These are phyloP conservation scores for Venturia oleaginea DNA, from an alignment of 2,329 filamentous ascomycete genomes.

Conservation along the genomic window DNA sequence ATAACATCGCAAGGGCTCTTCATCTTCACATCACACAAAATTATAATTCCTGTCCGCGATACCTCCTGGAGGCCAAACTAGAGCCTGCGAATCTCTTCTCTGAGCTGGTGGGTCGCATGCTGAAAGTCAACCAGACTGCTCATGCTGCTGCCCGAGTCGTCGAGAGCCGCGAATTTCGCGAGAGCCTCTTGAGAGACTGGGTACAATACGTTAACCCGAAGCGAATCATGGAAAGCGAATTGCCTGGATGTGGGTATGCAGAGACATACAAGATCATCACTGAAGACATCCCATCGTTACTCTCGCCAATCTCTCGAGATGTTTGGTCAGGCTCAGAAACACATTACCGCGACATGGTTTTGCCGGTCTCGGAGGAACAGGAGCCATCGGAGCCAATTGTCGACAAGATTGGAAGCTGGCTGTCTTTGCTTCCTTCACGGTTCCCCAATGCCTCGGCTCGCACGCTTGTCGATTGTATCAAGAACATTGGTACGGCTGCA, in stretches of 20 bases:
- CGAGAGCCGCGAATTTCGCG: conserved; percentile 77
- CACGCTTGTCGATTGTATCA: conserved; percentile 68
- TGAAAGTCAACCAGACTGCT: conserved; percentile 86
- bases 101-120: conserved; percentile 72
- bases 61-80: conserved; percentile 80
- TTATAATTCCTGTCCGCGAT: conserved; percentile 74
- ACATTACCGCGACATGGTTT: conserved; percentile 5
- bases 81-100: conserved; percentile 84
- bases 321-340: conserved; percentile 19
- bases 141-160: conserved; percentile 92
- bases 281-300: conserved; percentile 57
- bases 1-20: conserved; percentile 74
- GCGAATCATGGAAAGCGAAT: conserved; percentile 46
- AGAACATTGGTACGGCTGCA: conserved; percentile 65
- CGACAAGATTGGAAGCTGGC: conserved; percentile 68
- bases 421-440: conserved; percentile 56
- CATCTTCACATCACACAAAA: conserved; percentile 75
- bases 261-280: conserved; percentile 47
- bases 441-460: conserved; percentile 67
- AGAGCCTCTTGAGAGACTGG: conserved; percentile 95
- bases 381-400: conserved; percentile 51
- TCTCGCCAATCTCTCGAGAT: conserved; percentile 53
- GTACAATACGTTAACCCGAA: conserved; percentile 52
- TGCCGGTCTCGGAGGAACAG: neutral
- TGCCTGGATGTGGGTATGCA: conserved; percentile 45